Base-by-base conservation (phyloP, 306 rosid genomes). In the Corylus avellana region DNA sequence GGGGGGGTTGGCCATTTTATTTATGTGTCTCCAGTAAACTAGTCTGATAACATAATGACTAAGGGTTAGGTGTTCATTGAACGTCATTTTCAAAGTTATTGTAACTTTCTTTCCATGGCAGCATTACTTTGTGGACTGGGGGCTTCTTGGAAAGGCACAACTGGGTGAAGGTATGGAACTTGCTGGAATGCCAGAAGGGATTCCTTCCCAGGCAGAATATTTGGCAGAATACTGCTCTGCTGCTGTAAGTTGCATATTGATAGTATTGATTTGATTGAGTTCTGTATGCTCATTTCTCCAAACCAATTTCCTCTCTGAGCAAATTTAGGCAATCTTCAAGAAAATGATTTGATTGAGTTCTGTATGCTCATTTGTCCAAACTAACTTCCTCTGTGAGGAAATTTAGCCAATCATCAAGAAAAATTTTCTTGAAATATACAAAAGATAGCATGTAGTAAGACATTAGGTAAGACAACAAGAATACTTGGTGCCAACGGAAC, bases 211-310 rank as follows among this genome's bases (percentile, higher is more conserved):
- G 76, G 87, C 97, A 51, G 93, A 93, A 70, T 95, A 83, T 86
- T 82, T 95, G 90, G 98, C 96, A 55, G 89, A 86, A 75, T 95
- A 95, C 88, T 95, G 98, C 83, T 89, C 89, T 75, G 29, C 80
- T 3, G 50, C 92, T 55, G 99, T 95, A 93, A 90, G 97, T 90
- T 27, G 54, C 70, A 25, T 25, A 4, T 42, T 62, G 48, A 68
- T 70, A 70, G 35, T 32, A 22, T 39, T 44, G 78, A 63, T 64
- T 53, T 10, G 14, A 25, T 39, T 76, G 37, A 20, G 0, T 35
- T 32, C 53, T 72, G 54, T 75, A 27, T 77, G 68, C 70, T 76
- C 29, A 20, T 81, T 56, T 46, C 39, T 53, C 27, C 8, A 32
- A 46, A 46, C 72, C 47, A 17, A 51, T 56, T 39, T 70, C 25